These are phyloP conservation scores for Pseudocercospora eumusae DNA, from an alignment of 2,329 filamentous ascomycete species.

Conservation along the genomic window DNA sequence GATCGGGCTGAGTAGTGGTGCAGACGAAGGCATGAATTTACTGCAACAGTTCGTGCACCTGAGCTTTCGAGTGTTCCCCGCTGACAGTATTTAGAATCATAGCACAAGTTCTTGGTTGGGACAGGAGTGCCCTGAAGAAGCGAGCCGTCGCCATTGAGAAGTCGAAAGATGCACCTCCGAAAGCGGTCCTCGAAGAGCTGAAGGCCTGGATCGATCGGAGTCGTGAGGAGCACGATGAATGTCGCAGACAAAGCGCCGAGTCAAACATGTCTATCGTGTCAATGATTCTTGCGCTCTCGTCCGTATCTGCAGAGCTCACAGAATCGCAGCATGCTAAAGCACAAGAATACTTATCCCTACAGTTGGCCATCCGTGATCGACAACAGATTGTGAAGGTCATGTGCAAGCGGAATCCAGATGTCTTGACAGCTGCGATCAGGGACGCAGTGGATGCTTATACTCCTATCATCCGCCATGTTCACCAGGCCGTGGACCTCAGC, in stretches of 20 bases:
- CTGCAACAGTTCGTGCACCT: conserved; percentile 58
- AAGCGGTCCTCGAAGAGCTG: conserved; percentile 63
- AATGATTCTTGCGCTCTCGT: conserved; percentile 62
- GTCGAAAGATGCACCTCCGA: conserved; percentile 58
- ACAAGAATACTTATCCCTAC: conserved; percentile 68
- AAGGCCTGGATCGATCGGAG: conserved; percentile 57
- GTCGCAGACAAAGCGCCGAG: conserved; percentile 58
- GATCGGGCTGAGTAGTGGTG: conserved; percentile 70
- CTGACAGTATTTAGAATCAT: conserved; percentile 60
- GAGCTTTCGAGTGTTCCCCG: background rate
- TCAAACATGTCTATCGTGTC: conserved; percentile 64
- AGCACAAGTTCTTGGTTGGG: conserved; percentile 71
- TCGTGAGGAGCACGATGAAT: conserved; percentile 59
- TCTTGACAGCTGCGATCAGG: conserved; percentile 67
- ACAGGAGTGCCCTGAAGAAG: conserved; percentile 69
- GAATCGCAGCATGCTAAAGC: conserved; percentile 64
- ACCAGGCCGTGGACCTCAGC: conserved; percentile 70
- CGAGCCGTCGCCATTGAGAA: conserved; percentile 65
- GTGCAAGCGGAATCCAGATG: conserved; percentile 69
- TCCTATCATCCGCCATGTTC: conserved; percentile 70
- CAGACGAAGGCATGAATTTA: conserved; percentile 78
- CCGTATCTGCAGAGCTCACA: conserved; percentile 52
- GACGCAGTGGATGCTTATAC: conserved; percentile 70
- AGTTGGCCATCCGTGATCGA: conserved; percentile 73
- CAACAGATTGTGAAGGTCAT: conserved; percentile 67